These are phyloP conservation scores for Penicillium turbatum DNA, from an alignment of 495 filamentous ascomycete species.

Conservation along the genomic window DNA sequence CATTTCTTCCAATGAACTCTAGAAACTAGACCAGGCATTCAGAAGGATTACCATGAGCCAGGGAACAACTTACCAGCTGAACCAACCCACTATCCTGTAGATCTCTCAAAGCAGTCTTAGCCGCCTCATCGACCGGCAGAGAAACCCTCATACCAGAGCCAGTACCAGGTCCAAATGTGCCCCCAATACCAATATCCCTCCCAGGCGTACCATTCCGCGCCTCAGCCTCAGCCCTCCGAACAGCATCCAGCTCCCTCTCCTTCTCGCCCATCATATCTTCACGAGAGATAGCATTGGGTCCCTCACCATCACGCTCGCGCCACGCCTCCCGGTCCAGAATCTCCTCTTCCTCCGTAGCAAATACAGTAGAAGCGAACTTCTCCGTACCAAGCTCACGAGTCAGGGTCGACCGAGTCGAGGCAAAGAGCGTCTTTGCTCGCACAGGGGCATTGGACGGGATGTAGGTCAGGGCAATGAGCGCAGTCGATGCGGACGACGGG, in stretches of 20 bases:
- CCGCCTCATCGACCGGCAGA: conserved; percentile 66
- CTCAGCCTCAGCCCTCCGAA: conserved; percentile 76
- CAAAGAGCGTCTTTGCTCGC: conserved; percentile 94
- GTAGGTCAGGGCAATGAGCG: conserved; percentile 77
- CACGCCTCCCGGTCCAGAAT: conserved; percentile 66
- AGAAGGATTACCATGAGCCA: background rate
- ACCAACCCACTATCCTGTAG: conserved; percentile 62
- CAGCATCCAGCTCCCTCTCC: conserved; percentile 71
- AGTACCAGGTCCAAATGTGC: conserved; percentile 54
- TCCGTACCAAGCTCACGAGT: conserved; percentile 83
- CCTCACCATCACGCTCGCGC: conserved; percentile 68
- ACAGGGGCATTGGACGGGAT: conserved; percentile 87
- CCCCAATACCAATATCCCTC: conserved; percentile 49
- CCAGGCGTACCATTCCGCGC: conserved; percentile 65
- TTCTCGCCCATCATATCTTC: conserved; percentile 82
- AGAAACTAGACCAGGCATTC: background rate
- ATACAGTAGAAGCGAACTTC: conserved; percentile 78
- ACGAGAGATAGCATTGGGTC: conserved; percentile 19
- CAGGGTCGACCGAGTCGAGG: conserved; percentile 78
- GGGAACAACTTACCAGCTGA: conserved; percentile 62
- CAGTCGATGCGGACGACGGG: conserved; percentile 42
- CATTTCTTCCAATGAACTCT: background rate
- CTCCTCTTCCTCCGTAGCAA: conserved; percentile 67
- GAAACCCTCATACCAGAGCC: conserved; percentile 53
- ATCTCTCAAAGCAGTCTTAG: conserved; percentile 57